Conservation (phyloP, 306 rosid species). For the Calophaca sinica region DNA sequence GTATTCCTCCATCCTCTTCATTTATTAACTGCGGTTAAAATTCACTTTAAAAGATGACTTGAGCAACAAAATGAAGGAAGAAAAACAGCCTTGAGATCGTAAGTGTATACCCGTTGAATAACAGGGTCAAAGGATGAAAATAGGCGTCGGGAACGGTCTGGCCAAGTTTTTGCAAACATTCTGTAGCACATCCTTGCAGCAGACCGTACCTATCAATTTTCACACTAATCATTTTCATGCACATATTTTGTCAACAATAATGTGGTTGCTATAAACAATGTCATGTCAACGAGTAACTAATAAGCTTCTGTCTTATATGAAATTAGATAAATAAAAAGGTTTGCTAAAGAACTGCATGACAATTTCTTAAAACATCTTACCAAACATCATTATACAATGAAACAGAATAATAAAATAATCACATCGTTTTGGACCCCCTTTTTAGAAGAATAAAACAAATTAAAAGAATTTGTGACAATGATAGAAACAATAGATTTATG, state of each 20-base stretch:
- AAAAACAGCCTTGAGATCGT: constrained; percentile 43
- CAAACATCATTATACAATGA: constrained; percentile 13
- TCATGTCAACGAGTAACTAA: constrained; percentile 39
- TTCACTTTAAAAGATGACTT: constrained; percentile 40
- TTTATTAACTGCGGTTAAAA: constrained; percentile 76
- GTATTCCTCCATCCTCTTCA: constrained; percentile 99
- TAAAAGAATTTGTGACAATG: neutral
- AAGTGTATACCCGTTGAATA: constrained; percentile 84
- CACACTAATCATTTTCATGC: constrained; percentile 41
- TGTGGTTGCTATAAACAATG: constrained; percentile 28
- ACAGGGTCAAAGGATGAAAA: constrained; percentile 91
- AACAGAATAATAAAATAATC: constrained; percentile 33
- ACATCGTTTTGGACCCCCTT: constrained; percentile 19
- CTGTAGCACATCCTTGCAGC: constrained; percentile 96
- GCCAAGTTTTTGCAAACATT: constrained; percentile 99
- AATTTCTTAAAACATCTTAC: constrained; percentile 36
- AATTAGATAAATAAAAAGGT: constrained; percentile 30
- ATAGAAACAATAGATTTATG: constrained; percentile 25
- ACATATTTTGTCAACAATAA: neutral
- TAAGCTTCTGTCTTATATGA: neutral
- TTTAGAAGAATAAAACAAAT: constrained; percentile 30
- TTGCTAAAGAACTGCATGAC: constrained; percentile 12
- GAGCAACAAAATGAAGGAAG: constrained; percentile 36
- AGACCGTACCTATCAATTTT: constrained; percentile 82
- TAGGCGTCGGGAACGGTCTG: constrained; percentile 91